These are phyloP conservation scores for Lathyrus tuberosus DNA, from an alignment of 306 rosid species.

Conservation along the genomic window DNA sequence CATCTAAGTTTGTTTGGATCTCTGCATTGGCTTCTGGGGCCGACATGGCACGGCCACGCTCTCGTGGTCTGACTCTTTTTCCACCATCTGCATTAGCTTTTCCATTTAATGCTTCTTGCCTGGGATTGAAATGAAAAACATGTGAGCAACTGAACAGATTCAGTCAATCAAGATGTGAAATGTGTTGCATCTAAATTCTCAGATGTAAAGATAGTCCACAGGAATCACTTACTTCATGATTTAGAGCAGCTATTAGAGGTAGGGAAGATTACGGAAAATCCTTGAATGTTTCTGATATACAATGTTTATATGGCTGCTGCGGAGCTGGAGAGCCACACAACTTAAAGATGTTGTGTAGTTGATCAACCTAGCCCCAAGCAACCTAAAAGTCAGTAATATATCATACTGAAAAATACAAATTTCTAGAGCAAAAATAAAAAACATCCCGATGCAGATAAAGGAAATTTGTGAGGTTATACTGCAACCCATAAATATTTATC, in stretches of 20 bases:
- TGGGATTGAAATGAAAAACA: constrained; percentile 45
- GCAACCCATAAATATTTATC: not conserved
- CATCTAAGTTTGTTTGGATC: constrained; percentile 87
- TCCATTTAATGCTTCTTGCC: constrained; percentile 77
- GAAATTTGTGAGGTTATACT: not conserved
- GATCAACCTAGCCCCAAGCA: constrained; percentile 76
- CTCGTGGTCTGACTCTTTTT: constrained; percentile 70
- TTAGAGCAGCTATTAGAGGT: constrained; percentile 66
- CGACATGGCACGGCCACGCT: constrained; percentile 81
- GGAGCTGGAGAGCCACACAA: constrained; percentile 98
- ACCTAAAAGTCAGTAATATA: constrained; percentile 41
- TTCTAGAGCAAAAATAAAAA: constrained; percentile 23
- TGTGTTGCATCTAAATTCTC: constrained; percentile 28
- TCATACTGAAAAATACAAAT: constrained; percentile 42
- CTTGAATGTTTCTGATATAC: constrained; percentile 75
- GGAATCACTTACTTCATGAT: constrained; percentile 72
- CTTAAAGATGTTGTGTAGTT: constrained; percentile 94
- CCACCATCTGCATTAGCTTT: constrained; percentile 69
- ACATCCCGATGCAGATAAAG: constrained; percentile 22
- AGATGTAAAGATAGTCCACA: constrained; percentile 31
- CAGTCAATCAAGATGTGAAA: constrained; percentile 34
- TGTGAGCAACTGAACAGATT: constrained; percentile 37
- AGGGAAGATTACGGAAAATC: constrained; percentile 79
- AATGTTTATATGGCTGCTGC: constrained; percentile 88
- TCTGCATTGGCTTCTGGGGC: constrained; percentile 99